Evolutionary conservation across 106 monocot genomes (phyloP), one percentile per base, ranked within the genome.

Genomic region (Chionographis japonica): DNA sequence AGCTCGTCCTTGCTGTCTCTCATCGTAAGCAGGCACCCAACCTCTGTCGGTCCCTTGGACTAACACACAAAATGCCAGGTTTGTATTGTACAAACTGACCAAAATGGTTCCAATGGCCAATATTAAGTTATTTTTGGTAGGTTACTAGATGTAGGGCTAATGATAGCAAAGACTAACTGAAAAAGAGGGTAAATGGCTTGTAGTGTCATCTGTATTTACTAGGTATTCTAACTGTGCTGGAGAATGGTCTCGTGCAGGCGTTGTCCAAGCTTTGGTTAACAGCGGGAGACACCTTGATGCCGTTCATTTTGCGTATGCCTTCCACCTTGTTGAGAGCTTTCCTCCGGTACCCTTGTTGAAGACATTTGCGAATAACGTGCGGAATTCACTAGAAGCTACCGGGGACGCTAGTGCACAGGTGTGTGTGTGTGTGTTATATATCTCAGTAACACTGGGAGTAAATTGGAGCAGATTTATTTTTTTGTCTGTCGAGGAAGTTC

Each of bases 21-120:
- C 73, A 77, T 58, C 76, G 82, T 52, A 82, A 75, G 83, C 85
- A 83, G 74, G 74, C 85, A 43, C 67, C 85, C 69, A 74, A 77
- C 63, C 76, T 83, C 57, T 90, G 89, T 77, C 85, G 80, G 37
- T 63, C 85, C 72, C 74, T 90, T 76, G 82, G 89, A 46, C 67
- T 90, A 68, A 58, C 72, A 62, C 84, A 90, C 61, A 82, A 66
- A 86, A 76, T 83, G 42, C 85, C 85, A 90, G 90, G 90, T 90
- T 78, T 72, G 86, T 84, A 74, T 74, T 35, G 37, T 51, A 15
- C 27, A 61, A 53, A 81, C 56, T 62, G 62, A 65, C 71, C 67
- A 39, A 49, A 56, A 63, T 56, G 38, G 54, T 52, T 67, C 60
- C 43, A 50, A 46, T 40, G 64, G 57, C 59, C 64, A 14, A 39